Evolutionary conservation across 2,329 filamentous ascomycete species (phyloP), one percentile per base, ranked within the genome.

Genomic region (Mycosphaerelloides madeirae): DNA sequence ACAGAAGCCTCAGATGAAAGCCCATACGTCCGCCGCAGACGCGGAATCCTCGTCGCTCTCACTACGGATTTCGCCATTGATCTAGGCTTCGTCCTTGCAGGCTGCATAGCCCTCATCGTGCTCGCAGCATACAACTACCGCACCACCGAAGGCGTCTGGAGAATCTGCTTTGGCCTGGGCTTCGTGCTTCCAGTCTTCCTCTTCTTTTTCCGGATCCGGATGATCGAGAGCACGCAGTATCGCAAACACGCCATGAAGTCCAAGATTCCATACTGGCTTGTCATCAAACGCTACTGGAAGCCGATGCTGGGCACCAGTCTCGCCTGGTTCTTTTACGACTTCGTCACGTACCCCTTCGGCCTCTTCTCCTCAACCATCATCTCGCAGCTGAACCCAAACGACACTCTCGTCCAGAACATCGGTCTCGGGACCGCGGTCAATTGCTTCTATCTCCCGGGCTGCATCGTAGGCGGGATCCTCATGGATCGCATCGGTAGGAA

Each of bases 361-460:
- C 87, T 95, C 57, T 95, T 93, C 70, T 85, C 84, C 0, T 83
- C 83, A 1, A 77, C 81, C 2, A 91, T 95, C 57, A 69, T 93
- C 1, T 65, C 71, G 31, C 82, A 80, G 48, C 76, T 88, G 31
- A 79, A 80, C 9, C 63, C 3, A 74, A 40, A 54, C 13, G 42
- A 80, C 0, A 76, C 83, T 0, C 69, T 95, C 2, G 88, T 86
- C 56, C 85, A 84, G 49, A 70, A 81, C n/a, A 88, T 95, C 49
- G 89, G 87, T 29, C 94, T 87, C 86, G 89, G 87, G 61, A 89
- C 85, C 0, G 77, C 94, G 28, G 80, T 93, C 70, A 94, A 93
- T 64, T 70, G 87, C 49, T 95, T 95, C 66, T 94, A 93, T 65
- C 77, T 94, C 35, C 88, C 87, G 0, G 89, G 89, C 1, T 86